Evolutionary conservation across 768 basidiomycete species (phyloP), one percentile per base, ranked within the genome.

Genomic region (Termitomyces sp.): DNA sequence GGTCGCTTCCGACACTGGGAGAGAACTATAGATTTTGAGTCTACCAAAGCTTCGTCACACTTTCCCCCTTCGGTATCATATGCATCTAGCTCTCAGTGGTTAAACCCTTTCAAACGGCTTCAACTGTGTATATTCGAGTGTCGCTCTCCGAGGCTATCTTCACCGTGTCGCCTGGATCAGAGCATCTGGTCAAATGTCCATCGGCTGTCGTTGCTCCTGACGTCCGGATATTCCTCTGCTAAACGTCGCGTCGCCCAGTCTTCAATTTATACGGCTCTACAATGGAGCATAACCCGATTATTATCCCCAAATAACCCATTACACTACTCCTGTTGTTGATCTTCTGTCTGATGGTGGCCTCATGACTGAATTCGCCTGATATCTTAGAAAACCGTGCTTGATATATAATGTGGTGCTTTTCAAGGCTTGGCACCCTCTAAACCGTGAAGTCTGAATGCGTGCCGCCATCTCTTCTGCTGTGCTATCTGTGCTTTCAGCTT

Each of bases 191-290:
- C 54, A 50, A 50, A 29, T 50, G 48, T 20, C 22, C 12, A 20
- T 39, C 27, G 35, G 13, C 1, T 25, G 29, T 20, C 33, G 29
- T 45, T 48, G 36, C 10, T 9, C 43, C 16, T 27, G 20, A 31
- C 20, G 29, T 44, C 41, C 58, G 58, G 56, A 53, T 53, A 32
- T 57, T 56, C 40, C n/a, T 62, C 61, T 60, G 56, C 23, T 42
- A 62, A 58, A 56, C 25, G 23, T 60, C 59, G 61, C 58, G 13
- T 25, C 39, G n/a, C 29, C 50, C 48, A 43, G 39, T 40, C 12
- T 18, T 35, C 12, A 9, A 50, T n/a, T 39, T n/a, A 23, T 45
- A 4, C 39, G 4, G 45, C 44, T 54, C 42, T 35, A 44, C 13
- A 18, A 27, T 32, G 29, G 23, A 16, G 15, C 48, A 50, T 20